A percentile compares a stretch with the other conserved stretches of the same genome.
Conservation (phyloP, 2,329 filamentous ascomycete genomes). For the Pleochaeta shiraiana region DNA sequence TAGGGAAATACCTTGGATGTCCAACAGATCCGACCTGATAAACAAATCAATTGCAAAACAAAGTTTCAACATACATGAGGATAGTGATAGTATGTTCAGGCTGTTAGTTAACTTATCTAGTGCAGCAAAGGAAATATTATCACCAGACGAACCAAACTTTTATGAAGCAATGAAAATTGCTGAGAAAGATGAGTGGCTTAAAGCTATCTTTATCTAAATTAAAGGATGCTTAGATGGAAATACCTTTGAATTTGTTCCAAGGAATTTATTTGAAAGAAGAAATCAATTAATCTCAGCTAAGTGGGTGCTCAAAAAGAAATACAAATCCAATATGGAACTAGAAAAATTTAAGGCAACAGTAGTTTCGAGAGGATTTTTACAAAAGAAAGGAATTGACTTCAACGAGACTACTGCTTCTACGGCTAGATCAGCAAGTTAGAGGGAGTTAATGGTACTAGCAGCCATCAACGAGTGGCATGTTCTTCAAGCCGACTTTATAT, state of each 20-base stretch:
- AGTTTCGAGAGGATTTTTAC: not conserved
- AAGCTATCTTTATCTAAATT: not conserved
- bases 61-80: too few relatives aligned
- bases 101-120: too few relatives aligned
- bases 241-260: not conserved
- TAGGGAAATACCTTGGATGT: too few relatives aligned
- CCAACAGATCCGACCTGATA: too few relatives aligned
- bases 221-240: not conserved
- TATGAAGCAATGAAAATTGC: not conserved
- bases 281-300: not conserved
- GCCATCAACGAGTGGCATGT: not conserved
- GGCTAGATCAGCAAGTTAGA: not conserved
- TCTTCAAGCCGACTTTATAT: not conserved
- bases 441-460: not conserved
- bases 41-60: too few relatives aligned
- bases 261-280: not conserved
- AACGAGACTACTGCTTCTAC: not conserved
- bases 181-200: not conserved
- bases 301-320: not conserved
- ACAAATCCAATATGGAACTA: not conserved
- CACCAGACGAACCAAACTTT: not conserved
- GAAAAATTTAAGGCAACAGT: not conserved
- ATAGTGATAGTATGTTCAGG: too few relatives aligned
- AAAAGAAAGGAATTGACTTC: not conserved
- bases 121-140: too few relatives aligned